phyloP scores from a whole-genome alignment of 2,329 filamentous ascomycete species.

The Grosmannia penicillata region DNA sequence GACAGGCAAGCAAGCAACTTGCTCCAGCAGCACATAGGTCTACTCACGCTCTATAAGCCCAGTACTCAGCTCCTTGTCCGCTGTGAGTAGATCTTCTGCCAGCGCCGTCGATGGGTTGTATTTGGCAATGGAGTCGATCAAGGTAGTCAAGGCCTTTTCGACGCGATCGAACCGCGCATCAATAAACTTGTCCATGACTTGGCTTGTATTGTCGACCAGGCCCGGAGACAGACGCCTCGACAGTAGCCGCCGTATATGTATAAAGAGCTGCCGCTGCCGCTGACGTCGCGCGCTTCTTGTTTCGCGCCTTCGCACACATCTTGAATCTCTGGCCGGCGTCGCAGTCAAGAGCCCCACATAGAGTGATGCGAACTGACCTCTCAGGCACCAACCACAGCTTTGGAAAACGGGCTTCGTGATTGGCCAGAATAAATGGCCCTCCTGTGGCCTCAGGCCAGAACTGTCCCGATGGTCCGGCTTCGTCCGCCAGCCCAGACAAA shows the following conservation, averaged over 20 bases:
- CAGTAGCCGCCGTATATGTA: no score
- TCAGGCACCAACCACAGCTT: conserved; percentile 2
- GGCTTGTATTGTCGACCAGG: no score
- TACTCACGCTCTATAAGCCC: conserved; percentile 49
- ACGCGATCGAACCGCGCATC: conserved; percentile 50
- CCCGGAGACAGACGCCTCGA: no score
- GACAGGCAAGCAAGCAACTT: neutral
- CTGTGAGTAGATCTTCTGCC: conserved; percentile 53
- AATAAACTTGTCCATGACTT: conserved; percentile 45
- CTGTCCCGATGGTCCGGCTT: conserved; percentile 13
- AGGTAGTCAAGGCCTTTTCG: conserved; percentile 48
- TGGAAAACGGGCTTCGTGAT: conserved; percentile 9
- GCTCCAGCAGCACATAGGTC: neutral
- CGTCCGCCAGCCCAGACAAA: conserved; percentile 14
- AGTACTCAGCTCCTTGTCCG: conserved; percentile 51
- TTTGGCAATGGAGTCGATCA: conserved; percentile 69
- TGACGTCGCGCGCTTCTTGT: no score
- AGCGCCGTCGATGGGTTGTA: conserved; percentile 61
- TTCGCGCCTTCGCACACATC: neutral
- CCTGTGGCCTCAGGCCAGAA: conserved; percentile 16
- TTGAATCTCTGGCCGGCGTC: neutral
- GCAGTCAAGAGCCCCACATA: no score
- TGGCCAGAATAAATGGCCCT: conserved; percentile 4
- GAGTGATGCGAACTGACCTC: neutral
- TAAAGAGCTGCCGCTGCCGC: no score